phyloP scores from a whole-genome alignment of 2,329 filamentous ascomycete species.

The Sclerotinia sclerotiorum region DNA sequence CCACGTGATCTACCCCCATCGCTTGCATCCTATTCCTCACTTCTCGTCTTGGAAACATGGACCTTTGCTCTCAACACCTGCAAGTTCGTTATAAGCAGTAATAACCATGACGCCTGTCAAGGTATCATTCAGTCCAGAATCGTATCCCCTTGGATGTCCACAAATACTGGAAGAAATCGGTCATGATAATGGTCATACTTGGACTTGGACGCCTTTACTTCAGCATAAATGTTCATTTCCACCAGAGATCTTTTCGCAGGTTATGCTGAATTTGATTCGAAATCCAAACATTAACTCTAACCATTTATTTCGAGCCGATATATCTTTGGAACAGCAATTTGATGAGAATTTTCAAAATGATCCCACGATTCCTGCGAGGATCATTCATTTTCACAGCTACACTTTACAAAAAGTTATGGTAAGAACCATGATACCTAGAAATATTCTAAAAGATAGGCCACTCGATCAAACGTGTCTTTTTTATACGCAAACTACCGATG shows the following conservation, averaged over 20 bases:
- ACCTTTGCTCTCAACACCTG: background rate
- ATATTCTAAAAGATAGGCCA: conserved; percentile 70
- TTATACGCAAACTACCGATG: conserved; percentile 47
- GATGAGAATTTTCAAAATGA: conserved; percentile 39
- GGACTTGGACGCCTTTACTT: conserved; percentile 60
- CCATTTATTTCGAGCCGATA: conserved; percentile 76
- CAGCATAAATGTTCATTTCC: conserved; percentile 61
- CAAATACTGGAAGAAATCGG: conserved; percentile 43
- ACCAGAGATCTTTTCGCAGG: conserved; percentile 60
- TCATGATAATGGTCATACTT: conserved; percentile 39
- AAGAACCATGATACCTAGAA: conserved; percentile 77
- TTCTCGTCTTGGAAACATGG: background rate
- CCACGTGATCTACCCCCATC: background rate
- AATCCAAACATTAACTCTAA: conserved; percentile 80
- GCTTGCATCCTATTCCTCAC: background rate
- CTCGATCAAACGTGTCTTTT: conserved; percentile 83
- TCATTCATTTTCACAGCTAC: conserved; percentile 50
- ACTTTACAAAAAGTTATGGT: conserved; percentile 64
- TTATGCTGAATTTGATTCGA: conserved; percentile 72
- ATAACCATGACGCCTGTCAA: conserved; percentile 7
- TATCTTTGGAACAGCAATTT: conserved; percentile 55
- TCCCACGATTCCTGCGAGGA: conserved; percentile 39
- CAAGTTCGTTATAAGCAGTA: conserved; percentile 19
- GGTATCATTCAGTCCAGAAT: conserved; percentile 26
- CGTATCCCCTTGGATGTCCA: conserved; percentile 40